phyloP scores from a whole-genome alignment of 208 protist species.

The Jaenimonas drosophilae region DNA sequence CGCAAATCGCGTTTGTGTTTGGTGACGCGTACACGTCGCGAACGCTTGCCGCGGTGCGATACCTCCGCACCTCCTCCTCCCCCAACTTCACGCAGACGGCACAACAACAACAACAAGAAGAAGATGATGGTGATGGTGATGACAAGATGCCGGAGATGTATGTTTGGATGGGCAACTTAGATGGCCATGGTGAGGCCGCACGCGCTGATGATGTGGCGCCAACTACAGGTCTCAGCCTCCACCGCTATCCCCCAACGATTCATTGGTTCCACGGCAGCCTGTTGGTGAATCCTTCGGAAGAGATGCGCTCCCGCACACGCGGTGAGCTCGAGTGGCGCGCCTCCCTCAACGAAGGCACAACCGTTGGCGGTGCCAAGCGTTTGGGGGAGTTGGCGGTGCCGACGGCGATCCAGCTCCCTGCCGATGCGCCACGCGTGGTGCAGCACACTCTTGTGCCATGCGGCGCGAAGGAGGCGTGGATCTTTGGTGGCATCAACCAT shows the following conservation, averaged over 20 bases:
- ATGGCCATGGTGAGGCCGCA: neutral
- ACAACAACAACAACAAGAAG: no score
- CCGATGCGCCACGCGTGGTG: slow-evolving; percentile 20
- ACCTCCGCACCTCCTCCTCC: neutral
- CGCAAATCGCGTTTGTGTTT: slow-evolving; percentile 53
- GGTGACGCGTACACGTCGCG: slow-evolving; percentile 59
- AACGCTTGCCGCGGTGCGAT: slow-evolving; percentile 9
- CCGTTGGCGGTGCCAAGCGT: slow-evolving; percentile 12
- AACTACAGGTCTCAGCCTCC: neutral
- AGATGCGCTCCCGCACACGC: slow-evolving; percentile 1
- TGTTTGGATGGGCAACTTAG: neutral
- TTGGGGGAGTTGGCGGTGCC: slow-evolving; percentile 21
- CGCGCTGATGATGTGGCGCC: neutral
- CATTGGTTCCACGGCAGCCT: slow-evolving; percentile 16
- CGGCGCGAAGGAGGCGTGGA: slow-evolving; percentile 20
- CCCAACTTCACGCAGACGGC: no score
- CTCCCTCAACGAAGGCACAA: slow-evolving; percentile 20
- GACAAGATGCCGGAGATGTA: neutral
- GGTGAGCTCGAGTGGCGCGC: slow-evolving; percentile 21
- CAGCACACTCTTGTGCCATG: slow-evolving; percentile 53
- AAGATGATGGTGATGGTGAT: neutral
- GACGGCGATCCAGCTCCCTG: slow-evolving; percentile 30
- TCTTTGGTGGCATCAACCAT: slow-evolving; percentile 26
- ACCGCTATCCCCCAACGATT: neutral
- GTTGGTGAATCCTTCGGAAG: neutral